phyloP scores from a whole-genome alignment of 1,284 basidiomycete genomes.

The Lentinula novae-zelandiae region DNA sequence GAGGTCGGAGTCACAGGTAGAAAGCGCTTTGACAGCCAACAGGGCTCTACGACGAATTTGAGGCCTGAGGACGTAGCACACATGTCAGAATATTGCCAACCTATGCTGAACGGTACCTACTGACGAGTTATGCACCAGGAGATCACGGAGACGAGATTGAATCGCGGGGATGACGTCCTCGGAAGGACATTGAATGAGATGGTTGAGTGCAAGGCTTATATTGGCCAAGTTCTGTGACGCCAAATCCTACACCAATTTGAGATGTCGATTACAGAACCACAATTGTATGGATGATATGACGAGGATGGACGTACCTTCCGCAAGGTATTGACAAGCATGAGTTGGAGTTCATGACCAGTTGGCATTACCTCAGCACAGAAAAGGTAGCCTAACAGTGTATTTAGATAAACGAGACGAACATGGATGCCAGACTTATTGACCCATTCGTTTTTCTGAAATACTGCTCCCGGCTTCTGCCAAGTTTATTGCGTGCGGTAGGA shows the following conservation, averaged over 20 bases:
- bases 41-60: slow-evolving; percentile 61
- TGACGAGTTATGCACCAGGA: slow-evolving; percentile 72
- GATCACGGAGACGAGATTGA: slow-evolving; percentile 55
- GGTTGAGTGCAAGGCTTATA: slow-evolving; percentile 71
- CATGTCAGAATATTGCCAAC: slow-evolving; percentile 5
- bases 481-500: slow-evolving; percentile 66
- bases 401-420: background rate
- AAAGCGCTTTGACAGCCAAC: slow-evolving; percentile 54
- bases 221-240: slow-evolving; percentile 48
- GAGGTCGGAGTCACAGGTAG: slow-evolving; percentile 43
- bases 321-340: slow-evolving; percentile 82
- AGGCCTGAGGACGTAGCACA: slow-evolving; percentile 32
- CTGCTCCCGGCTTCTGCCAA: slow-evolving; percentile 63
- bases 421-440: slow-evolving; percentile 30
- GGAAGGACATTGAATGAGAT: slow-evolving; percentile 53
- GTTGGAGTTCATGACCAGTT: slow-evolving; percentile 57
- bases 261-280: background rate
- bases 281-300: background rate
- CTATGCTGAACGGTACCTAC: slow-evolving; percentile 34
- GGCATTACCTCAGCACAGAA: slow-evolving; percentile 74
- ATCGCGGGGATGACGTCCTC: slow-evolving; percentile 71
- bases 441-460: slow-evolving; percentile 65
- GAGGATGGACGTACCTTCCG: slow-evolving; percentile 51
- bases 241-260: slow-evolving; percentile 47
- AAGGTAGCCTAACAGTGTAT: slow-evolving; percentile 52